These are phyloP conservation scores for Escallonia herrerae DNA, from an alignment of 129 eudicot genomes.

Conservation along the genomic window DNA sequence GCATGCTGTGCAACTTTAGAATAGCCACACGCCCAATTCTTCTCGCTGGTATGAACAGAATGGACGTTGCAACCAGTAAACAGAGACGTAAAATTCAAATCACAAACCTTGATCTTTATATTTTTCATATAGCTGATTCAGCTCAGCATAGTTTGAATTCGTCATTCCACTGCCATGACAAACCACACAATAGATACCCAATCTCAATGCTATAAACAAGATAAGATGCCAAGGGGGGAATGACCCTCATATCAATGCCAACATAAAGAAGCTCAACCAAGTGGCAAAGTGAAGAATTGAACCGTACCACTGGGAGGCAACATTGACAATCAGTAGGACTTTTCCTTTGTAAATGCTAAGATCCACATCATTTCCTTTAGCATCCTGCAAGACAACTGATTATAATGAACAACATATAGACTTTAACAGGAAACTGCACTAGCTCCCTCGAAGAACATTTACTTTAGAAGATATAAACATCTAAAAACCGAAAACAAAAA, in stretches of 20 bases:
- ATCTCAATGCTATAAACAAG: not conserved
- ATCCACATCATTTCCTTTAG: constrained; percentile 45
- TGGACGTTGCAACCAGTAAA: not conserved
- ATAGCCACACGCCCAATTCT: no score
- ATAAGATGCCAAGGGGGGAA: not conserved
- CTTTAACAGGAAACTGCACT: no score
- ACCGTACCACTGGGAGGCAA: constrained; percentile 51
- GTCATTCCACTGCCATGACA: constrained; percentile 71
- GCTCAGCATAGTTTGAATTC: constrained; percentile 76
- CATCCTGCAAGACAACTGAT: constrained; percentile 30
- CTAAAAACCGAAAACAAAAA: no score
- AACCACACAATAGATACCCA: constrained; percentile 11
- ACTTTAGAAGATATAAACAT: no score
- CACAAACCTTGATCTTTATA: constrained; percentile 78
- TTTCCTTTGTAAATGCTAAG: constrained; percentile 50
- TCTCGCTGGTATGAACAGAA: not conserved
- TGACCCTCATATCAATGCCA: not conserved
- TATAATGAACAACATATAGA: not conserved
- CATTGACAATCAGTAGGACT: constrained; percentile 54
- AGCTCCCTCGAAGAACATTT: no score
- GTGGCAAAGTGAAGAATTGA: no score
- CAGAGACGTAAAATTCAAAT: not conserved
- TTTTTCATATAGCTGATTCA: constrained; percentile 63
- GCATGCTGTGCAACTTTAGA: no score
- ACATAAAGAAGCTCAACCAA: not conserved